A percentile compares a stretch with the other conserved stretches of the same genome.
phyloP scores from a whole-genome alignment of 371 early-diverging fungal species.

The Paraphysoderma sedebokerense region DNA sequence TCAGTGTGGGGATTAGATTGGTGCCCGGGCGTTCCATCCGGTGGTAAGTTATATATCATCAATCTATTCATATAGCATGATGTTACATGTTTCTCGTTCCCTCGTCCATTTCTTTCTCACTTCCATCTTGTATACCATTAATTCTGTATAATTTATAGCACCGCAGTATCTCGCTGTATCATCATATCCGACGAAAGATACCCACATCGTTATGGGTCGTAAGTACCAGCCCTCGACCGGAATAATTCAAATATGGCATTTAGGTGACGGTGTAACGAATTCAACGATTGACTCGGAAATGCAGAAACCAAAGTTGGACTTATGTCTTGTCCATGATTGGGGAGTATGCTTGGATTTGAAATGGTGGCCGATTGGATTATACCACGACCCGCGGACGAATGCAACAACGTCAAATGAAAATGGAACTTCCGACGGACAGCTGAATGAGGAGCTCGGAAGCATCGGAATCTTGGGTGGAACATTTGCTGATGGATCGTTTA shows the following conservation, averaged over 20 bases:
- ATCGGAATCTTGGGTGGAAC: not conserved
- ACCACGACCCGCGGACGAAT: too few relatives aligned
- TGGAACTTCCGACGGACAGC: too few relatives aligned
- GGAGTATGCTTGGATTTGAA: not conserved
- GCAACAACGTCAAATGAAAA: too few relatives aligned
- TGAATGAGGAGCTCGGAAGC: not conserved
- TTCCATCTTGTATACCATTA: too few relatives aligned
- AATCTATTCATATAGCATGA: too few relatives aligned
- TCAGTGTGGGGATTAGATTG: not conserved
- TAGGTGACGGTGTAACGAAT: not conserved
- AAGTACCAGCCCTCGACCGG: not conserved
- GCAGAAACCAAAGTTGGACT: not conserved
- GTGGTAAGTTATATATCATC: too few relatives aligned
- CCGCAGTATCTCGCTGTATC: not conserved
- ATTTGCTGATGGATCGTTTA: not conserved
- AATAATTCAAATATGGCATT: slow-evolving; percentile 1
- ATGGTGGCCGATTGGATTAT: not conserved
- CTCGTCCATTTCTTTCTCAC: too few relatives aligned
- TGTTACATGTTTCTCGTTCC: too few relatives aligned
- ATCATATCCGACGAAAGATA: not conserved
- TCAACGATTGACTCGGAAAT: not conserved
- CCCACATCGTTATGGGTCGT: not conserved
- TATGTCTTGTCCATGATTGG: not conserved
- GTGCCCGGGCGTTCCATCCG: too few relatives aligned
- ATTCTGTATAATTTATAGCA: too few relatives aligned